Conservation (phyloP, 352 stramenopile species). For the Phytophthora fragariaefolia region DNA sequence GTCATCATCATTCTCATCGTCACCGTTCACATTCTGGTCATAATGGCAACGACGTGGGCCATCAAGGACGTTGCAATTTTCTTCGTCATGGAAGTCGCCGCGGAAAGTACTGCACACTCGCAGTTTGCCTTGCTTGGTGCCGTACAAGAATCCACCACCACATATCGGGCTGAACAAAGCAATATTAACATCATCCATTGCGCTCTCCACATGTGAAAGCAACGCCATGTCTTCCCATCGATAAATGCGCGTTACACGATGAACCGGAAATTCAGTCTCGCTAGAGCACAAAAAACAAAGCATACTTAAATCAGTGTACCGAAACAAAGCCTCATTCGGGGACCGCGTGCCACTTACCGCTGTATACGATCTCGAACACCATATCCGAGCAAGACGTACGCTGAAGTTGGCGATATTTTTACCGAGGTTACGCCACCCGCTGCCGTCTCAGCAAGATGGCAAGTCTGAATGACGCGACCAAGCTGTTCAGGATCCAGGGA, state of each 20-base stretch:
- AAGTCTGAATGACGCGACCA: constrained; percentile 83
- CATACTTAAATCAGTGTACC: constrained; percentile 7
- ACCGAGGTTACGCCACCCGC: constrained; percentile 89
- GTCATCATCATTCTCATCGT: constrained; percentile 60
- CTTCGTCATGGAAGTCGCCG: constrained; percentile 72
- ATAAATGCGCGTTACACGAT: constrained; percentile 90
- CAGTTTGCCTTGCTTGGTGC: constrained; percentile 96
- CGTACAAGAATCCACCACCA: constrained; percentile 97
- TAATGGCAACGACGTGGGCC: constrained; percentile 64
- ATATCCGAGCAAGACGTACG: constrained; percentile 88
- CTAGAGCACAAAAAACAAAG: constrained; percentile 35
- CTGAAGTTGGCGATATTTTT: constrained; percentile 89
- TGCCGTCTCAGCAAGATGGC: constrained; percentile 77
- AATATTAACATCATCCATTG: constrained; percentile 98
- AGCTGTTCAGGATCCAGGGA: constrained; percentile 83
- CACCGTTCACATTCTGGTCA: constrained; percentile 60
- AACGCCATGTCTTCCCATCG: constrained; percentile 90
- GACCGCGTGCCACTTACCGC: constrained; percentile 45
- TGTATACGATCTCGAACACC: constrained; percentile 86
- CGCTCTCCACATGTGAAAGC: constrained; percentile 85
- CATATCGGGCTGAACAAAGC: constrained; percentile 97
- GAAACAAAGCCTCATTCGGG: background rate
- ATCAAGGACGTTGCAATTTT: constrained; percentile 88
- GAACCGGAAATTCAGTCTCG: constrained; percentile 81
- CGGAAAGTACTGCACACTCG: constrained; percentile 87